phyloP scores from a whole-genome alignment of 106 monocot species.

The Amphibolis antarctica region DNA sequence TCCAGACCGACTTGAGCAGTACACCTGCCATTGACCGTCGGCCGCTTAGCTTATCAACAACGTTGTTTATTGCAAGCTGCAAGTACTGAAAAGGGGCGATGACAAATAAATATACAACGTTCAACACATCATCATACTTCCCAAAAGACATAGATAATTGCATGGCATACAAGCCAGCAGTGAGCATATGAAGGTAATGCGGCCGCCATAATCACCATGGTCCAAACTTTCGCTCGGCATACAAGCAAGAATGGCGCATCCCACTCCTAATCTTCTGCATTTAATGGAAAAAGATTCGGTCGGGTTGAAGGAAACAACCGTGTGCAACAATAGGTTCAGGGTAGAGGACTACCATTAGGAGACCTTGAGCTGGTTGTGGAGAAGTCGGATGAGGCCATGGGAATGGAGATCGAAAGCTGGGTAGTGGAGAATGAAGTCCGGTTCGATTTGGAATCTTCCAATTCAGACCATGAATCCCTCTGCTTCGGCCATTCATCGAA shows the following conservation, averaged over 20 bases:
- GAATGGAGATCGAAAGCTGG: constrained; percentile 77
- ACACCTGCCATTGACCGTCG: not conserved
- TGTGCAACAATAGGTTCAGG: not conserved
- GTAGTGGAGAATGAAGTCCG: constrained; percentile 46
- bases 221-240: too few species aligned
- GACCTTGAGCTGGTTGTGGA: constrained; percentile 54
- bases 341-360: constrained; percentile 30
- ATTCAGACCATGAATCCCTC: constrained; percentile 48
- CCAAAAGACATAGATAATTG: not conserved
- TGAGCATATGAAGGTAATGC: too few species aligned
- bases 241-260: too few species aligned
- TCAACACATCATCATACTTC: not conserved
- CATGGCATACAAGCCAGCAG: too few species aligned
- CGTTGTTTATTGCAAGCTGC: not conserved
- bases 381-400: constrained; percentile 74
- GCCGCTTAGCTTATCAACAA: not conserved
- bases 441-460: constrained; percentile 46
- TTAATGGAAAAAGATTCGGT: too few species aligned
- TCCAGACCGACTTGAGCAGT: not conserved
- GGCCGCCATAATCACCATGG: too few species aligned
- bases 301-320: not conserved
- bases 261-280: too few species aligned
- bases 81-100: not conserved
- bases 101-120: not conserved
- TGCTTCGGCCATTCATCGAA: constrained; percentile 74